Evolutionary conservation across 1,284 basidiomycete species (phyloP).

Genomic region (Leccinum insolens): DNA sequence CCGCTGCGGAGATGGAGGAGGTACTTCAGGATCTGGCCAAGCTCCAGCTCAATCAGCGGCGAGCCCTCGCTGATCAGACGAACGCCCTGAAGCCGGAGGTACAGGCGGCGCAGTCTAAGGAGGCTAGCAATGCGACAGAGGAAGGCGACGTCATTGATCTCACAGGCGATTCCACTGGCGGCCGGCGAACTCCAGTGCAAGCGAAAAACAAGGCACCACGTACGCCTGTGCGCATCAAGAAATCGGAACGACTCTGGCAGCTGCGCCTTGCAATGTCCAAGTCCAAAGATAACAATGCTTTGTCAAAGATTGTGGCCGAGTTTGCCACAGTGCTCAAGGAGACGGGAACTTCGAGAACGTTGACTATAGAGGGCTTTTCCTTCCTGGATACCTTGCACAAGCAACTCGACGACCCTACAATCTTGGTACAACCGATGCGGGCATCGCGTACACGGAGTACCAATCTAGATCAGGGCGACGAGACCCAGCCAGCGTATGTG

Average conservation of each 20-base stretch:
- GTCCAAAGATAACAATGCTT: constrained; percentile 55
- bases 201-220: constrained; percentile 26
- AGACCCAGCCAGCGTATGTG: constrained; percentile 46
- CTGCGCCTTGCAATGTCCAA: constrained; percentile 45
- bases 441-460: constrained; percentile 44
- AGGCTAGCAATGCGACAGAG: constrained; percentile 22
- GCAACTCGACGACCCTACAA: constrained; percentile 67
- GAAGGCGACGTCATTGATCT: constrained; percentile 47
- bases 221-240: constrained; percentile 42
- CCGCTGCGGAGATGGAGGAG: constrained; percentile 48
- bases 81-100: constrained; percentile 42
- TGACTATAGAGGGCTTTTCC: constrained; percentile 71
- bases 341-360: constrained; percentile 63
- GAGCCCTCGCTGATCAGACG: constrained; percentile 52
- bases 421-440: constrained; percentile 57
- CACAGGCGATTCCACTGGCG: constrained; percentile 47
- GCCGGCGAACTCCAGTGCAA: constrained; percentile 30
- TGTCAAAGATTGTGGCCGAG: constrained; percentile 56
- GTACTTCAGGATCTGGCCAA: constrained; percentile 61
- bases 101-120: constrained; percentile 36
- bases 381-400: constrained; percentile 70
- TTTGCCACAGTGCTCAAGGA: constrained; percentile 62
- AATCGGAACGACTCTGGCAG: constrained; percentile 55
- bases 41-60: constrained; percentile 53
- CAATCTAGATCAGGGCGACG: constrained; percentile 35